phyloP scores from a whole-genome alignment of 1,284 basidiomycete genomes.

The Coniophora puteana region DNA sequence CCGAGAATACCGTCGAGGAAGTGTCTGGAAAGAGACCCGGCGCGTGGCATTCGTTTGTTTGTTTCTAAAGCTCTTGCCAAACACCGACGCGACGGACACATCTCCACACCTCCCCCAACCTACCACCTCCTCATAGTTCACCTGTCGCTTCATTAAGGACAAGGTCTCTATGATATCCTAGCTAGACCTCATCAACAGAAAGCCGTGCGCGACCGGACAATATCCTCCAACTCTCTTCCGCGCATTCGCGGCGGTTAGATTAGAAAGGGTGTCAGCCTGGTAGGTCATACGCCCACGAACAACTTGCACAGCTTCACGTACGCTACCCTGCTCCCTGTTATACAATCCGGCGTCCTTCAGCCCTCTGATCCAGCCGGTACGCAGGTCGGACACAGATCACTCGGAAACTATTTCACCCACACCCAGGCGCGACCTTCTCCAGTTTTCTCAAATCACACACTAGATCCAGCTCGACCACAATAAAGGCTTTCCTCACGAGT shows the following conservation, averaged over 20 bases:
- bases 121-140: background rate
- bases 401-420: conserved; percentile 53
- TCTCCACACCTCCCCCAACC: conserved; percentile 8
- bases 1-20: background rate
- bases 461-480: conserved; percentile 41
- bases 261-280: conserved; percentile 12
- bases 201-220: conserved; percentile 9
- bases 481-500: conserved; percentile 12
- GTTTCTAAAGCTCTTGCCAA: conserved; percentile 26
- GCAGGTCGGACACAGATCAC: conserved; percentile 17
- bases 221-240: conserved; percentile 14
- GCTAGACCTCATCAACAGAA: conserved; percentile 3
- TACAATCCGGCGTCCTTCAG: too few species aligned
- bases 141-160: conserved; percentile 5
- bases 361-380: too few species aligned
- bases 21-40: conserved; percentile 4
- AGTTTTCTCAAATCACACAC: conserved; percentile 44
- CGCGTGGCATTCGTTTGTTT: conserved; percentile 28
- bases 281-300: conserved; percentile 14
- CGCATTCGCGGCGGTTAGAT: conserved; percentile 6
- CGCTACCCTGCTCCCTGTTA: conserved; percentile 3
- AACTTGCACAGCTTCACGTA: conserved; percentile 14
- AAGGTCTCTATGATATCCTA: conserved; percentile 5
- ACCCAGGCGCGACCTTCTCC: conserved; percentile 52
- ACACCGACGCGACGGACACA: conserved; percentile 12